Base-by-base conservation (phyloP, 2,329 filamentous ascomycete genomes). In the Trichoderma breve region DNA sequence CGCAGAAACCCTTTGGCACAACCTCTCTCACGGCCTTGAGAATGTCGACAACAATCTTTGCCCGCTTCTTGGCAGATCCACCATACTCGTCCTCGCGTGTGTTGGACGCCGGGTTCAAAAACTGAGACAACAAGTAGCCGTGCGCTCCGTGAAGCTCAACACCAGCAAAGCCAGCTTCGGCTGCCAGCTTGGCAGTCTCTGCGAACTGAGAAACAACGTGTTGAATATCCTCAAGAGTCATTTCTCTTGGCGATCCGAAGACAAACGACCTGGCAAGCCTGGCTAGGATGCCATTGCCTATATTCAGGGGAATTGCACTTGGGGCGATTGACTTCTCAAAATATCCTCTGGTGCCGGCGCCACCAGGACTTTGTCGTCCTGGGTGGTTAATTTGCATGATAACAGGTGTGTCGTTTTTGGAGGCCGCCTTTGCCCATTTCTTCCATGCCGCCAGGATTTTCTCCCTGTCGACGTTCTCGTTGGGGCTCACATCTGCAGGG, bases 91-190 rank as follows among this genome's bases (percentile, higher is more conserved):
- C 89, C 0, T 83, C 85, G 12, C 89, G 82, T 60, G 77, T 77
- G 75, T 90, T 90, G 0, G 82, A 84, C 30, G 81, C 83, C 2
- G 82, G 79, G 0, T 83, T 85, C 21, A 90, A 77, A 76, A 90
- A 90, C 73, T 89, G 86, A 7, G 85, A 82, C 0, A 90, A 78
- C 3, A 91, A 81, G 75, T 89, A 90, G 1, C 89, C 88, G 73
- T 91, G 88, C 0, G 85, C 85, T 4, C 77, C 84, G 51, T 86
- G 85, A 12, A 86, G 79, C 74, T 86, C 77, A 1, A 84, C 76
- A 1, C 84, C 84, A 2, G 82, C 82, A 39, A 86, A 83, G 1
- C 84, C 86, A 0, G 88, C 81, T 1, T 83, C 81, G 2, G 81
- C 79, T 0, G 81, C 78, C 4, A 90, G 76, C 6, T 83, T 81